Base-by-base conservation (phyloP, 1,139 yeast species). In the Arxiozyma telluris region DNA sequence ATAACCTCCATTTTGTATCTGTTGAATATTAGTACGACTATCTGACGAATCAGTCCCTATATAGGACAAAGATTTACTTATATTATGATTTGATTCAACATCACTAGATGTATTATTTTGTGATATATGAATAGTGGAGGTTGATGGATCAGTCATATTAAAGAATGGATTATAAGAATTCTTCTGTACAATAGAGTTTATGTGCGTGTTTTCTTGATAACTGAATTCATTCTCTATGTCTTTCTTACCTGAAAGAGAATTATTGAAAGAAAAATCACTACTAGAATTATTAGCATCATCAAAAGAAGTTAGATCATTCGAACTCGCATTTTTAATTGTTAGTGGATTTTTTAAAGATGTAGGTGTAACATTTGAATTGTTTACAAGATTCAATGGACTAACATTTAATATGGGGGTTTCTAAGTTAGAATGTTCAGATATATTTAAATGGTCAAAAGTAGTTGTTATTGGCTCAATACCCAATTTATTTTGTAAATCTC, bases 191-290 rank as follows among this genome's bases (percentile, higher is more conserved):
- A 15, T 6, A 34, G 39, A 34, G 6, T 34, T 34, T 34, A 34
- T 15, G 6, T 34, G 9, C 1, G 17, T 34, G 12, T 34, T 34
- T 34, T 34, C 39, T 34, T 34, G 39, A 34, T 34, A 11, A 34
- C n/a, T 15, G n/a, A 34, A 34, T 15, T 34, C 39, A 34, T 34
- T 15, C 12, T 11, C n/a, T 21, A 17, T 8, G 34, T 43, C 53
- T 20, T 54, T 18, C 39, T 20, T 22, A 17, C 11, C 42, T 18
- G 38, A 55, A 20, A 56, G 49, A 3, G 66, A 60, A 11, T 54
- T 55, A 2, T 60, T 59, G 45, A 61, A 63, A 5, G 68, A 64
- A 52, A 62, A 64, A 15, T 53, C 55, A 27, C 62, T 63, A 42
- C 49, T 53, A n/a, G 22, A 39, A 47, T 7, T 22, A 15, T 20